Conservation (phyloP, 352 stramenopile genomes). For the Globisporangium nagaii region DNA sequence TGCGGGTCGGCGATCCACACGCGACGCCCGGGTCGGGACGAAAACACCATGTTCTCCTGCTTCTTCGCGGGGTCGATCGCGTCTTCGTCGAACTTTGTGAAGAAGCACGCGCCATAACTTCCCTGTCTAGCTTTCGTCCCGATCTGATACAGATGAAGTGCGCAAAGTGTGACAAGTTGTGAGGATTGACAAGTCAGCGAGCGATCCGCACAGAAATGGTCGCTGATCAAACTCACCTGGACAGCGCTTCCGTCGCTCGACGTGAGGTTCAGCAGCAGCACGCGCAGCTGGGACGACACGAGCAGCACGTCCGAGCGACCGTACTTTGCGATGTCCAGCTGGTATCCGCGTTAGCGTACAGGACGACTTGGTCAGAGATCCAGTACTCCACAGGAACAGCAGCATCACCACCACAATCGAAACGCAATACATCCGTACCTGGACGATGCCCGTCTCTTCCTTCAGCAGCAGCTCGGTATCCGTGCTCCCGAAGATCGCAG, state of each 20-base stretch:
- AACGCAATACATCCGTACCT: slow-evolving; percentile 34
- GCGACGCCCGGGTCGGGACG: slow-evolving; percentile 65
- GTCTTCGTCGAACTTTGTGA: slow-evolving; percentile 50
- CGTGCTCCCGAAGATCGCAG: slow-evolving; percentile 74
- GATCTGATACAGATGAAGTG: too few relatives aligned
- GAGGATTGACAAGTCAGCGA: too few relatives aligned
- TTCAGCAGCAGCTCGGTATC: slow-evolving; percentile 84
- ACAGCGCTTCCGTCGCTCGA: slow-evolving; percentile 64
- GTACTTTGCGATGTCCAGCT: slow-evolving; percentile 66
- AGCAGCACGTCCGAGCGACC: slow-evolving; percentile 58
- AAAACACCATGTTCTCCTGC: slow-evolving; percentile 74
- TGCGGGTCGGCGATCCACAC: slow-evolving; percentile 79
- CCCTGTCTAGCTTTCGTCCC: slow-evolving; percentile 79
- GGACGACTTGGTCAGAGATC: too few relatives aligned
- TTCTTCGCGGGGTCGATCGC: slow-evolving; percentile 54
- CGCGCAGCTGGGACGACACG: slow-evolving; percentile 78
- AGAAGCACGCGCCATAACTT: slow-evolving; percentile 81
- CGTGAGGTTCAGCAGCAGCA: slow-evolving; percentile 74
- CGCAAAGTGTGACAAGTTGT: too few relatives aligned
- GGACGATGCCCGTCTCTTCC: slow-evolving; percentile 81
- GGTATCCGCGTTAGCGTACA: too few relatives aligned
- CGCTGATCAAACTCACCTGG: slow-evolving; percentile 23
- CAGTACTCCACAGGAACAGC: slow-evolving; percentile 22
- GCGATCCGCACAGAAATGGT: too few relatives aligned
- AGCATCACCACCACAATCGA: background rate